Evolutionary conservation across 116 monocot species (phyloP).

Genomic region (Trichopus zeylanicus): DNA sequence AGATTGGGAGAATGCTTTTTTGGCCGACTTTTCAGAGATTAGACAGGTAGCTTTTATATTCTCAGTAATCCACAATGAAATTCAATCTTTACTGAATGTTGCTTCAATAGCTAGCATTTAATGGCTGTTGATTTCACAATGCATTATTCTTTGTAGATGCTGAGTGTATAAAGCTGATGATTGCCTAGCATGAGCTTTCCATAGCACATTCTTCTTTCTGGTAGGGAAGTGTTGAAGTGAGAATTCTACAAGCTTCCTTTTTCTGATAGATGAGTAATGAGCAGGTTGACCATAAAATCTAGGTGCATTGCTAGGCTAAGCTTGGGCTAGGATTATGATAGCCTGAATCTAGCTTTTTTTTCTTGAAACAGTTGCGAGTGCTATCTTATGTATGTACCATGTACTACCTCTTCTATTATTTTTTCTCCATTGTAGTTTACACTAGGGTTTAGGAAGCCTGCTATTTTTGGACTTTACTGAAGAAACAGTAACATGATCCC

Average conservation of each 20-base stretch:
- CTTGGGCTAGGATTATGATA: no score
- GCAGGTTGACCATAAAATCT: no score
- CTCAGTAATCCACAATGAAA: neutral
- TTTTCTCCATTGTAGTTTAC: no score
- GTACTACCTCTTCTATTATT: no score
- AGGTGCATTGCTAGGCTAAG: no score
- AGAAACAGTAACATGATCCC: no score
- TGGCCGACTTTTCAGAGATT: slow-evolving; percentile 57
- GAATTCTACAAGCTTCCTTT: neutral
- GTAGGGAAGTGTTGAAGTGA: neutral
- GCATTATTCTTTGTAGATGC: neutral
- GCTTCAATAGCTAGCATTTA: neutral
- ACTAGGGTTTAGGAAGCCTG: no score
- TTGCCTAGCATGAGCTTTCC: neutral
- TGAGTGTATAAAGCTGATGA: neutral
- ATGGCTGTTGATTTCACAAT: neutral
- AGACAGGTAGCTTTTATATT: slow-evolving; percentile 35
- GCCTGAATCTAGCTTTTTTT: no score
- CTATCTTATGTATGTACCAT: no score
- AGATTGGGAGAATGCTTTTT: slow-evolving; percentile 64
- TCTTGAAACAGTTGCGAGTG: no score
- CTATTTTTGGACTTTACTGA: no score
- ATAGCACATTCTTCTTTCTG: neutral
- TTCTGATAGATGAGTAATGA: neutral
- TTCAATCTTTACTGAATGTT: neutral